Evolutionary conservation across 2,329 filamentous ascomycete genomes (phyloP).

Genomic region (Colletotrichum lini): DNA sequence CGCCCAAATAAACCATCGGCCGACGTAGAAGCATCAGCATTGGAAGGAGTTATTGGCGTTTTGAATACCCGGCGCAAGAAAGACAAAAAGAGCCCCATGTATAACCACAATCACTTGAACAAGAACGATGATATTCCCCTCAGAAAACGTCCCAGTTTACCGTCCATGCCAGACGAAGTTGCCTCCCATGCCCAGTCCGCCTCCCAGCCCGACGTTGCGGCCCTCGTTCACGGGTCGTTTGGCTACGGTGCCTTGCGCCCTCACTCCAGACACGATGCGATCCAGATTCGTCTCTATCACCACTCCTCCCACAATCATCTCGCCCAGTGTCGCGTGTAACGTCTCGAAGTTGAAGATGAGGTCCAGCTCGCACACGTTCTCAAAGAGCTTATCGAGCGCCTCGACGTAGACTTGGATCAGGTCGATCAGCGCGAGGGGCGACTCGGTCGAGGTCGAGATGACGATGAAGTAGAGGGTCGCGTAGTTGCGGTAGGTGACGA

Average conservation of each 20-base stretch:
- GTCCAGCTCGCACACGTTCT: constrained; percentile 98
- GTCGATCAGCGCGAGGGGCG: constrained; percentile 93
- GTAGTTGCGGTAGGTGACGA: constrained; percentile 98
- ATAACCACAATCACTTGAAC: constrained; percentile 46
- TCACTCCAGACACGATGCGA: constrained; percentile 88
- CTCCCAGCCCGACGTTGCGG: constrained; percentile 60
- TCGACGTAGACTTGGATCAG: constrained; percentile 99
- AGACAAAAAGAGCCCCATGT: constrained; percentile 42
- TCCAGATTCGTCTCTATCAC: constrained; percentile 94
- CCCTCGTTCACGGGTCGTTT: constrained; percentile 85
- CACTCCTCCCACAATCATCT: constrained; percentile 96
- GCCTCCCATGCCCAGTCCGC: constrained; percentile 69
- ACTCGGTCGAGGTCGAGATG: constrained; percentile 96
- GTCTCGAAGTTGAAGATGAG: constrained; percentile 99
- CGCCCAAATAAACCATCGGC: constrained; percentile 33
- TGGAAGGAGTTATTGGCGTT: constrained; percentile 41
- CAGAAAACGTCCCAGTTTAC: constrained; percentile 44
- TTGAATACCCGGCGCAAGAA: constrained; percentile 37
- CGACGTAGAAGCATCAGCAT: constrained; percentile 18
- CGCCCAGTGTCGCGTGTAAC: constrained; percentile 88
- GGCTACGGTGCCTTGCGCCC: constrained; percentile 80
- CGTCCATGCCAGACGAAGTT: constrained; percentile 70
- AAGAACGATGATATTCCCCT: constrained; percentile 31
- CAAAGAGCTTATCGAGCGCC: constrained; percentile 92
- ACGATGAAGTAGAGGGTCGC: constrained; percentile 99